Evolutionary conservation across 2,329 filamentous ascomycete genomes (phyloP).

Genomic region (Oidium heveae): DNA sequence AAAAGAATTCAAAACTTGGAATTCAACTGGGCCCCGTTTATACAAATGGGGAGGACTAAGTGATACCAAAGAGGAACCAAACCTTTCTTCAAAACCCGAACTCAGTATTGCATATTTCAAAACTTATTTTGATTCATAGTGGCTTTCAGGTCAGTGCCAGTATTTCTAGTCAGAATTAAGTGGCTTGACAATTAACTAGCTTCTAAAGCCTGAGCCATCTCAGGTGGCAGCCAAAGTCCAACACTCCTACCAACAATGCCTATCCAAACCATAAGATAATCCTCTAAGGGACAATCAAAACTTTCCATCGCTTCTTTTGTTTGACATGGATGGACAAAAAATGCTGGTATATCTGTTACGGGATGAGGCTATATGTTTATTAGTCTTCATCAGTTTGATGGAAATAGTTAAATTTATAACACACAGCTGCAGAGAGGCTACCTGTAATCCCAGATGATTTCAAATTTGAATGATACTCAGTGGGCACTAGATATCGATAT

Average conservation of each 20-base stretch:
- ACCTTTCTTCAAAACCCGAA: too few species aligned
- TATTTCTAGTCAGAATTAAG: too few species aligned
- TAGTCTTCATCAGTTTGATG: not conserved
- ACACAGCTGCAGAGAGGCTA: conserved; percentile 52
- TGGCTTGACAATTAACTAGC: too few species aligned
- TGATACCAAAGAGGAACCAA: too few species aligned
- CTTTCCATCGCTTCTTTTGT: conserved; percentile 55
- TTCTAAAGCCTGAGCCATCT: conserved; percentile 23
- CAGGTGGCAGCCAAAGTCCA: conserved; percentile 50
- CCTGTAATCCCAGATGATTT: conserved; percentile 38
- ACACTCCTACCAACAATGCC: conserved; percentile 65
- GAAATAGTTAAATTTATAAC: conserved; percentile 15
- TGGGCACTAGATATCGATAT: conserved; percentile 44
- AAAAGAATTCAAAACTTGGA: not conserved
- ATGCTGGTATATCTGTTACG: conserved; percentile 47
- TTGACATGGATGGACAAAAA: conserved; percentile 84
- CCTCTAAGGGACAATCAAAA: conserved; percentile 30
- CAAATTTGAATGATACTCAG: conserved; percentile 34
- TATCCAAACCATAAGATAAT: conserved; percentile 73
- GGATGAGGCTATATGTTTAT: conserved; percentile 32
- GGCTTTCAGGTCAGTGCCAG: too few species aligned
- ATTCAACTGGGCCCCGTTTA: too few species aligned
- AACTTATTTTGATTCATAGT: too few species aligned
- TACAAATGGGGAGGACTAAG: too few species aligned
- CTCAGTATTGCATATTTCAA: too few species aligned